Evolutionary conservation across 2,329 filamentous ascomycete species (phyloP).

Genomic region (Colletotrichum incanum): DNA sequence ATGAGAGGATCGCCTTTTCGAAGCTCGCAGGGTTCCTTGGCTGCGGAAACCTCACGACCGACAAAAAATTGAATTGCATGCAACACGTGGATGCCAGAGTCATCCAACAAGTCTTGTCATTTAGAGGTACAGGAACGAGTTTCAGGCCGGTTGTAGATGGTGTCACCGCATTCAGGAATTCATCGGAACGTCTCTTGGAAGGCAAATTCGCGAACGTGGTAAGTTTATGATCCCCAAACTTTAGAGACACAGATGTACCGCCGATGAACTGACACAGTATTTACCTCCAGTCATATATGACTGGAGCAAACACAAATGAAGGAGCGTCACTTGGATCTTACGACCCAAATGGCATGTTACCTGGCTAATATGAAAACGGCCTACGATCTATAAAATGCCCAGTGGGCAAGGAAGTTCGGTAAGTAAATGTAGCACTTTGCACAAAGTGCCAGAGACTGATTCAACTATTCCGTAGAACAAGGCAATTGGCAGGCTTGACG

Average conservation of each 20-base stretch:
- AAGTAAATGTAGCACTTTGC: background rate
- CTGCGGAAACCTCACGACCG: slow-evolving; percentile 12
- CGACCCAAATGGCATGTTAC: slow-evolving; percentile 14
- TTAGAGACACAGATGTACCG: too few relatives aligned
- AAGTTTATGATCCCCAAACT: background rate
- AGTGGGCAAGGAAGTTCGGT: slow-evolving; percentile 16
- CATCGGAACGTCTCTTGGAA: slow-evolving; percentile 15
- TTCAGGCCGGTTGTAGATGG: slow-evolving; percentile 25
- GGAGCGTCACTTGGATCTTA: slow-evolving; percentile 27
- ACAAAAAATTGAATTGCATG: slow-evolving; percentile 21
- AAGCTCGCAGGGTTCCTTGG: slow-evolving; percentile 25
- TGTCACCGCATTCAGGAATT: slow-evolving; percentile 28
- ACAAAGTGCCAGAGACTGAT: background rate
- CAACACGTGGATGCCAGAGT: slow-evolving; percentile 12
- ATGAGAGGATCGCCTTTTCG: slow-evolving; percentile 15
- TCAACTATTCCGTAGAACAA: background rate
- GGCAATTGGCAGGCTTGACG: slow-evolving; percentile 32
- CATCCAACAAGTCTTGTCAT: slow-evolving; percentile 20
- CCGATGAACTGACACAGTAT: background rate
- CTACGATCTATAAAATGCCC: slow-evolving; percentile 22
- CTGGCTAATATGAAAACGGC: slow-evolving; percentile 26
- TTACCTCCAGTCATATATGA: slow-evolving; percentile 17
- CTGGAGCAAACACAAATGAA: slow-evolving; percentile 30
- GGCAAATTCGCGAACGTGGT: slow-evolving; percentile 31
- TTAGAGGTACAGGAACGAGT: slow-evolving; percentile 10